Evolutionary conservation across 495 filamentous ascomycete genomes (phyloP).

Genomic region (Lasiosphaeria ovina): DNA sequence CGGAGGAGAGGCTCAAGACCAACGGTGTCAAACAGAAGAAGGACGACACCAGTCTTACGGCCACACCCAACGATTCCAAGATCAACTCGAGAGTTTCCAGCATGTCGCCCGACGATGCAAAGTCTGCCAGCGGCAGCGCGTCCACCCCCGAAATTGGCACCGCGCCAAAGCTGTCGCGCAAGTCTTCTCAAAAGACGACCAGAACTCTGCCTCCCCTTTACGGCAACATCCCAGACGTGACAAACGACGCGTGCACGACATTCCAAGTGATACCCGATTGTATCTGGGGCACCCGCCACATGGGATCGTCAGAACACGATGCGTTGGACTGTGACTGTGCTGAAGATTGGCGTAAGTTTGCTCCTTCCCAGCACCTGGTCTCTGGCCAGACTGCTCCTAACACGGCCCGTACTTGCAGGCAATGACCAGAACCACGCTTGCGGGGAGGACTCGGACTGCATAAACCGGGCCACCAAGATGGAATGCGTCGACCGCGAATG

Average conservation of each 20-base stretch:
- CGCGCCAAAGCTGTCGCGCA: conserved; percentile 71
- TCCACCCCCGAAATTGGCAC: conserved; percentile 44
- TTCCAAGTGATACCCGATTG: conserved; percentile 82
- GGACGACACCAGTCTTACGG: conserved; percentile 35
- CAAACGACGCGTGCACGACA: conserved; percentile 66
- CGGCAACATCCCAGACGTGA: conserved; percentile 68
- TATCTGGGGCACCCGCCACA: conserved; percentile 81
- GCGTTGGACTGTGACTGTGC: conserved; percentile 93
- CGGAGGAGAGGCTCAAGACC: conserved; percentile 31
- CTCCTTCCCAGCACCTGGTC: not conserved
- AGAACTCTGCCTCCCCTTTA: conserved; percentile 62
- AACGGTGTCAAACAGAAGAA: conserved; percentile 35
- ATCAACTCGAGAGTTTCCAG: conserved; percentile 36
- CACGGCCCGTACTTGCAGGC: conserved; percentile 50
- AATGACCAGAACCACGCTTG: conserved; percentile 77
- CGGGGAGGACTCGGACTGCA: conserved; percentile 96
- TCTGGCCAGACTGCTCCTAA: not conserved
- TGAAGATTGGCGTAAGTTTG: conserved; percentile 89
- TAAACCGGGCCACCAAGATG: conserved; percentile 97
- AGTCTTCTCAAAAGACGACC: conserved; percentile 66
- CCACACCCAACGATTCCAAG: conserved; percentile 43
- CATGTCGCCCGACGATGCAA: conserved; percentile 44
- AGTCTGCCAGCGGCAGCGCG: conserved; percentile 40
- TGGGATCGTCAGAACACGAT: conserved; percentile 86
- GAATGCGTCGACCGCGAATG: conserved; percentile 84